Conservation (phyloP, 352 stramenopile genomes). For the Phytophthora podocarpi region DNA sequence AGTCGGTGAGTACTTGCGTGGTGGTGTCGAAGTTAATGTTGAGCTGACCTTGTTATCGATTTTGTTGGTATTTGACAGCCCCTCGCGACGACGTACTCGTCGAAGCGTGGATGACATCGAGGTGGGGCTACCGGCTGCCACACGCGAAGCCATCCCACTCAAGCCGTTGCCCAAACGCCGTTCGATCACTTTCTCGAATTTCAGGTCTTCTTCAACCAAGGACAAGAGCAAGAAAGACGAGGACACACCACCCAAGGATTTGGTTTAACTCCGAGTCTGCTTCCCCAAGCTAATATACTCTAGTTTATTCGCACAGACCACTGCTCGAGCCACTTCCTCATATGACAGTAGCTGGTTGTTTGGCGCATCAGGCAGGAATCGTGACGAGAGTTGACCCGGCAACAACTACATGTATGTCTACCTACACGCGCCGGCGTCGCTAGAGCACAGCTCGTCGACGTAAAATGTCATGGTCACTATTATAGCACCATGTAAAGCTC, state of each 20-base stretch:
- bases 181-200: conserved; percentile 81
- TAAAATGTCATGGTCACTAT: conserved; percentile 16
- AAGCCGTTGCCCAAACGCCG: conserved; percentile 63
- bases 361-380: conserved; percentile 6
- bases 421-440: not conserved
- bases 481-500: too few relatives aligned
- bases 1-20: conserved; percentile 39
- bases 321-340: too few relatives aligned
- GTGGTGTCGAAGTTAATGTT: too few relatives aligned
- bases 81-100: conserved; percentile 25
- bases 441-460: not conserved
- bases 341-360: conserved; percentile 19
- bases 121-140: conserved; percentile 61
- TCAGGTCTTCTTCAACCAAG: conserved; percentile 32
- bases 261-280: conserved; percentile 21
- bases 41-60: not conserved
- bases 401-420: not conserved
- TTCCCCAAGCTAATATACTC: conserved; percentile 20
- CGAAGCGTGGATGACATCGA: conserved; percentile 83
- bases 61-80: conserved; percentile 16
- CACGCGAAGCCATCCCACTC: conserved; percentile 49
- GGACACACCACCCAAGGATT: conserved; percentile 10
- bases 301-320: too few relatives aligned
- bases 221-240: conserved; percentile 31
- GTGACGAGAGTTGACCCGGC: not conserved